Conservation (phyloP, 2,329 filamentous ascomycete species). For the Colletotrichum sp. region DNA sequence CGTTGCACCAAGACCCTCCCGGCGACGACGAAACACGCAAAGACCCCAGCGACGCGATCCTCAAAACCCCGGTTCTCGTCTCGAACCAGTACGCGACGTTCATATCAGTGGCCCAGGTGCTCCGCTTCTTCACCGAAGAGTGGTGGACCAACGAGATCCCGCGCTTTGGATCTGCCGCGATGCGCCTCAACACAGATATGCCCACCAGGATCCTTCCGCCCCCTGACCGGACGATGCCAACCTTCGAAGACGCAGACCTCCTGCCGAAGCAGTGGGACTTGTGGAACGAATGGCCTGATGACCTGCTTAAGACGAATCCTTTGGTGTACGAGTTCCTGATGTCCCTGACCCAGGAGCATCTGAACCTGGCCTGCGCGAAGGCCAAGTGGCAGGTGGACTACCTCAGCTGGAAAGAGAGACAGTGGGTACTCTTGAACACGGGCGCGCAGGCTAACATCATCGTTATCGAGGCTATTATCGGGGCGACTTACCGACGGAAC, state of each 20-base stretch:
- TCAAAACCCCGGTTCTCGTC: not conserved
- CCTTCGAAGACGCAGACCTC: not conserved
- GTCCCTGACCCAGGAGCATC: not conserved
- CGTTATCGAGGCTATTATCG: not conserved
- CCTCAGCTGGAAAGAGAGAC: not conserved
- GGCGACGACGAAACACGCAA: not conserved
- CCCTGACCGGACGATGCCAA: not conserved
- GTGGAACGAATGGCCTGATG: not conserved
- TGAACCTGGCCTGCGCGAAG: not conserved
- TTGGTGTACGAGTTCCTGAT: not conserved
- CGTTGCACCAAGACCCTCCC: not conserved
- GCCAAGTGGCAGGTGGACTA: not conserved
- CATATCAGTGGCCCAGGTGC: not conserved
- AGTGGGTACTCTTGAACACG: not conserved
- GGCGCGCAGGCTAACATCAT: not conserved
- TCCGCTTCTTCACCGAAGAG: conserved; percentile 24
- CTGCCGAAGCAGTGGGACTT: not conserved
- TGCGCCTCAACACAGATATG: not conserved
- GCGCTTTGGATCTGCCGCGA: conserved; percentile 28
- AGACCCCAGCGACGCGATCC: not conserved
- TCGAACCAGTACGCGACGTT: not conserved
- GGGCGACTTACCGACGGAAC: not conserved
- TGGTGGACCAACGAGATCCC: conserved; percentile 30
- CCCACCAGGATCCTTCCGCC: not conserved
- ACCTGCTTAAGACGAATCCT: not conserved